Percentiles rank a stretch among this genome's conserved stretches.
Conservation (phyloP, 2,329 filamentous ascomycete species). For the Aspergillus quadricinctus region DNA sequence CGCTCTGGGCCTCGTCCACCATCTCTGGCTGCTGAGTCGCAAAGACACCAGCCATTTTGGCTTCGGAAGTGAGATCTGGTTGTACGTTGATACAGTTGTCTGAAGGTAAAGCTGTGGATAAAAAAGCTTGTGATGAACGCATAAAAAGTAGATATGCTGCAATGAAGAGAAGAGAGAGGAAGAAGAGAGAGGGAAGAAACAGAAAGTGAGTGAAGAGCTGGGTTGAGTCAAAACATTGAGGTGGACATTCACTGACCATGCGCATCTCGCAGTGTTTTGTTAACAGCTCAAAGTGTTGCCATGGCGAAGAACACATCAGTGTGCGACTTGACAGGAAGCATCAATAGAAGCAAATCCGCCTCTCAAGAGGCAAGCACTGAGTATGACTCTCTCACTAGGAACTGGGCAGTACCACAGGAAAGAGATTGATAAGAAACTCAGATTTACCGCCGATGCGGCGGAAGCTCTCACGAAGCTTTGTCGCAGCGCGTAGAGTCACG, state of each 20-base stretch:
- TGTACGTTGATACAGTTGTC: neutral
- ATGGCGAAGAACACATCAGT: neutral
- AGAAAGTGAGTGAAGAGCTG: neutral
- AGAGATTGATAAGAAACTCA: neutral
- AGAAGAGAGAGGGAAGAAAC: neutral
- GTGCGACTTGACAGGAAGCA: neutral
- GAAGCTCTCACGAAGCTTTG: neutral
- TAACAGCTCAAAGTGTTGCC: neutral
- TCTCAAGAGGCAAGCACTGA: neutral
- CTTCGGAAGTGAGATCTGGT: neutral
- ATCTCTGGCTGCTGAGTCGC: conserved; percentile 4
- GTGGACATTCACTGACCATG: neutral
- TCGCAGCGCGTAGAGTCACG: neutral
- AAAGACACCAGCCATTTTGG: conserved; percentile 11
- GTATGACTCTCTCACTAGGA: neutral
- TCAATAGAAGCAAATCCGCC: neutral
- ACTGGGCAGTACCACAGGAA: neutral
- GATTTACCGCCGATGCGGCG: neutral
- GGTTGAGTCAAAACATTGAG: neutral
- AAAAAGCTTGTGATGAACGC: neutral
- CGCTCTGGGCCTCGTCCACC: conserved; percentile 11
- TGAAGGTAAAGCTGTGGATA: neutral
- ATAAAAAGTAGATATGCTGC: neutral
- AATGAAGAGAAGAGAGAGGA: neutral
- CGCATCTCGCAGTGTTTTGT: neutral